A percentile compares a stretch with the other conserved stretches of the same genome.
These are phyloP conservation scores for Tagetes patula DNA, from an alignment of 129 eudicot genomes.

Conservation along the genomic window DNA sequence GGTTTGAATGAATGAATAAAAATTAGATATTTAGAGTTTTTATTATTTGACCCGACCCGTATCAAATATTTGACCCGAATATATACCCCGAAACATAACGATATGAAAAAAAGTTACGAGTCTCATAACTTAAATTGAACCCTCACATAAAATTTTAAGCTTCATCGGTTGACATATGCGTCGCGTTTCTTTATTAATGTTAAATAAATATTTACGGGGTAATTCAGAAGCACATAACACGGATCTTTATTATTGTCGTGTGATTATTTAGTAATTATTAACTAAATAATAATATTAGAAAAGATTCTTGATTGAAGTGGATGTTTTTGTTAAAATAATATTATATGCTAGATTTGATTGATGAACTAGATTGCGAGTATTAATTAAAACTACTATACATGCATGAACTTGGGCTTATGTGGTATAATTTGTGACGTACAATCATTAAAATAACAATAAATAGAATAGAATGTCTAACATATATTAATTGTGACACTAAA, in stretches of 20 bases:
- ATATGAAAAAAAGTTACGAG: too few species aligned
- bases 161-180: too few species aligned
- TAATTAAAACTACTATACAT: neutral
- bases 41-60: too few species aligned
- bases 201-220: neutral
- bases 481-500: too few species aligned
- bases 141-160: too few species aligned
- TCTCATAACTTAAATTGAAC: too few species aligned
- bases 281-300: conserved; percentile 1
- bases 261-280: neutral
- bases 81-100: too few species aligned
- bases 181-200: too few species aligned
- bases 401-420: conserved; percentile 4
- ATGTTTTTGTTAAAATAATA: neutral
- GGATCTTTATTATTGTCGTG: neutral
- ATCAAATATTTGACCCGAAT: too few species aligned
- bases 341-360: neutral
- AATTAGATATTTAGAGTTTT: too few species aligned
- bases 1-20: too few species aligned
- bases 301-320: conserved; percentile 18
- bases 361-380: conserved; percentile 2
- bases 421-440: neutral
- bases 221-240: neutral
- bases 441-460: neutral
- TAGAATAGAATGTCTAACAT: neutral